These are phyloP conservation scores for Xylaria sp. DNA, from an alignment of 2,329 filamentous ascomycete species.

Conservation along the genomic window DNA sequence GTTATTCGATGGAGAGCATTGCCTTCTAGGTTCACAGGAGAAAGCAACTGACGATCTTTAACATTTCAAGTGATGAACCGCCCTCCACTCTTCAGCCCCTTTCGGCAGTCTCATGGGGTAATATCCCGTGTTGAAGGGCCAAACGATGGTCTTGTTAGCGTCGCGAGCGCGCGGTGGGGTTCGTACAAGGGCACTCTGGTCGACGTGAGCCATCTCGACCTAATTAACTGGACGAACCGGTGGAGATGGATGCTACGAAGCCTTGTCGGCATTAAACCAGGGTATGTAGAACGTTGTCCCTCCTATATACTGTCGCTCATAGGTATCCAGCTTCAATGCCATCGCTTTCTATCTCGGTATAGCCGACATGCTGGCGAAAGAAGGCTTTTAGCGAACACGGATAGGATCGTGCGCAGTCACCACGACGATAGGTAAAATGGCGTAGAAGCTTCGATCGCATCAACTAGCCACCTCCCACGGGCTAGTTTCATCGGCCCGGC, in stretches of 20 bases:
- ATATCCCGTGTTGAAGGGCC: slow-evolving; percentile 65
- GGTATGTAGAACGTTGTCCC: slow-evolving; percentile 54
- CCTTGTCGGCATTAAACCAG: slow-evolving; percentile 63
- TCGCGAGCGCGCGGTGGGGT: slow-evolving; percentile 70
- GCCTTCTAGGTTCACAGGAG: not conserved
- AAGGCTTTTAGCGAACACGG: slow-evolving; percentile 58
- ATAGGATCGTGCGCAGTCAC: not conserved
- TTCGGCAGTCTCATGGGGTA: slow-evolving; percentile 63
- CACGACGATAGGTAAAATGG: not conserved
- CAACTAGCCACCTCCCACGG: not conserved
- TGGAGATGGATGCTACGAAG: slow-evolving; percentile 66
- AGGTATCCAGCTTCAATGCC: slow-evolving; percentile 67
- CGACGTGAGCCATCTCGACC: slow-evolving; percentile 70
- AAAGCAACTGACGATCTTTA: slow-evolving; percentile 1
- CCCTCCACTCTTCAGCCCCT: slow-evolving; percentile 73
- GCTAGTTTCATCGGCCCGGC: not conserved
- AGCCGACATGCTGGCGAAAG: slow-evolving; percentile 76
- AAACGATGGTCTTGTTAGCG: slow-evolving; percentile 76
- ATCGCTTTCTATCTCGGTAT: slow-evolving; percentile 75
- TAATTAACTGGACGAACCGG: slow-evolving; percentile 76
- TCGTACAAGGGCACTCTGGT: slow-evolving; percentile 72
- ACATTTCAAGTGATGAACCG: slow-evolving; percentile 50
- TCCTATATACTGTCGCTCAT: slow-evolving; percentile 25
- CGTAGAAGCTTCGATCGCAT: slow-evolving; percentile 4
- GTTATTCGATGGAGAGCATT: not conserved